phyloP scores from a whole-genome alignment of 306 rosid species.

The Sesbania bispinosa region DNA sequence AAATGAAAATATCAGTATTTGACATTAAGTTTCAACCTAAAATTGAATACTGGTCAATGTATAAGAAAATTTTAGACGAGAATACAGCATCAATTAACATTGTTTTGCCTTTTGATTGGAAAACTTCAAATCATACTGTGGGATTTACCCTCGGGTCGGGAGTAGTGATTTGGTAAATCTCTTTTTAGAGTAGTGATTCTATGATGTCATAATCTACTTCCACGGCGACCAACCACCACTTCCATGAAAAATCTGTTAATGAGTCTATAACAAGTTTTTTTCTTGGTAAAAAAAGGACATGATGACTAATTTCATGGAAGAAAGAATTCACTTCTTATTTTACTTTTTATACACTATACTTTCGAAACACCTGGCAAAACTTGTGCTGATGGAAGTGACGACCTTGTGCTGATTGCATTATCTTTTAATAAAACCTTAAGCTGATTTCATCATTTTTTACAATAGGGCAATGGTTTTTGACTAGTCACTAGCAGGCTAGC shows the following conservation, averaged over 20 bases:
- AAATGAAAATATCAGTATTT: neutral
- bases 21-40: neutral
- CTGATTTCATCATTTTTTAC: neutral
- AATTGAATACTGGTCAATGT: no score
- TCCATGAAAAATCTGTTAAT: no score
- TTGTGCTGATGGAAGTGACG: neutral
- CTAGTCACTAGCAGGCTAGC: neutral
- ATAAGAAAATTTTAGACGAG: neutral
- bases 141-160: no score
- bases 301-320: neutral
- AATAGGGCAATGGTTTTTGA: neutral
- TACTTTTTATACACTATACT: neutral
- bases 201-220: no score
- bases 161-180: no score
- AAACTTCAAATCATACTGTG: no score
- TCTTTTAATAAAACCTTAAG: no score
- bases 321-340: neutral
- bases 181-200: no score
- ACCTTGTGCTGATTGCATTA: neutral
- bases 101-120: no score
- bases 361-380: neutral
- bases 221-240: no score
- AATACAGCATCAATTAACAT: no score
- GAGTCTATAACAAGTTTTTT: neutral
- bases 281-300: neutral